These are phyloP conservation scores for Lasiodiplodia hormozganensis DNA, from an alignment of 2,329 filamentous ascomycete genomes.

Conservation along the genomic window DNA sequence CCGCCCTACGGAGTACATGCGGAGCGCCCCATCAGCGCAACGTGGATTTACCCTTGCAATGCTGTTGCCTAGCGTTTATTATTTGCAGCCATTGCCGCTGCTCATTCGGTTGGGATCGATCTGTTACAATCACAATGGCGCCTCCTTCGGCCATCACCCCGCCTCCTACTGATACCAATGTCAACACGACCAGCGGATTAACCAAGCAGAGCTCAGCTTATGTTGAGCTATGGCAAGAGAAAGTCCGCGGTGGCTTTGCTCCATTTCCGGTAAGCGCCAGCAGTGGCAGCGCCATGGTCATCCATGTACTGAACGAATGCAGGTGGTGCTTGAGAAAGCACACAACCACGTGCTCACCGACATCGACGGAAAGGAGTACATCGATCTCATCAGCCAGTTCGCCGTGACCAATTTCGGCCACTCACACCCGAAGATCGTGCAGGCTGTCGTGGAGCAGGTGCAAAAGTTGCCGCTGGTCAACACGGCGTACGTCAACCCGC, in stretches of 20 bases:
- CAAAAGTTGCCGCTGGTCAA: slow-evolving; percentile 4
- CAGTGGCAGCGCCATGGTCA: too few species aligned
- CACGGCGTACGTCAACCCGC: slow-evolving; percentile 5
- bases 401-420: slow-evolving; percentile 13
- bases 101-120: neutral
- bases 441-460: neutral
- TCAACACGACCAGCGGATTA: neutral
- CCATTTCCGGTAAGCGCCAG: neutral
- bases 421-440: slow-evolving; percentile 7
- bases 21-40: too few species aligned
- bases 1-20: too few species aligned
- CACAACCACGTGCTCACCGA: neutral
- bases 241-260: slow-evolving; percentile 7
- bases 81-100: neutral
- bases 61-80: too few species aligned
- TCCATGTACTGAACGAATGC: neutral
- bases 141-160: neutral
- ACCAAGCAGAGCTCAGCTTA: neutral
- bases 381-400: neutral
- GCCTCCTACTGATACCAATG: neutral
- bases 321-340: slow-evolving; percentile 1
- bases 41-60: too few species aligned
- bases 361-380: slow-evolving; percentile 9
- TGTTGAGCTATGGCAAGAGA: slow-evolving; percentile 10
- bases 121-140: neutral